Evolutionary conservation across 352 stramenopile genomes (phyloP), one percentile per base, ranked within the genome.

Genomic region (Pythium vanterpoolii): DNA sequence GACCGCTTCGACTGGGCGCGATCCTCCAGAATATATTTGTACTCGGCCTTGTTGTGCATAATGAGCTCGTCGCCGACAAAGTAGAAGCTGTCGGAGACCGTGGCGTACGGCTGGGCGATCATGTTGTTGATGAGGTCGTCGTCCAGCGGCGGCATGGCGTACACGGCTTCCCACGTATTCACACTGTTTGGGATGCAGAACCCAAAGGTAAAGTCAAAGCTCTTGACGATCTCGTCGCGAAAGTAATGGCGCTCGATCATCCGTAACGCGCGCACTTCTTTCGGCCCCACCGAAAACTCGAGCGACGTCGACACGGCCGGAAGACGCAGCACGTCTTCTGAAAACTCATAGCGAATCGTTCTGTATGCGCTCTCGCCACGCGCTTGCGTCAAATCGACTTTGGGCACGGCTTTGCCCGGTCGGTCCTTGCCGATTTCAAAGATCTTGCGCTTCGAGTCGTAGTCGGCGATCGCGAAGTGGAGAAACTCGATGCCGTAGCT

Each of bases 241-340:
- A 98, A 98, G 74, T 98, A 98, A 73, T 98, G 95, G 45, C 96
- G 83, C 70, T 98, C 93, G 59, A 98, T 97, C 96, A 98, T 98
- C 42, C 95, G 79, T 64, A 98, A 92, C 44, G 86, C 87, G 53
- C 83, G 74, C 49, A 98, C 73, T 64, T 96, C 87, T 56, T 95
- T 79, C 4, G 87, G 70, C 0, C 96, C 96, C 16, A 98, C 93
- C 14, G 80, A 83, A 73, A 98, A 98, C 66, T 96, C 90, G 40
- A 98, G 84, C 58, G 89, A 79, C 28, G 89, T 96, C 52, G 83
- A 77, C 56, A 98, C 94, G n/a, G 81, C 68, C 1, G 91, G 91
- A 38, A 97, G 75, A 39, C 89, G 85, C 39, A 98, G 70, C 26
- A 98, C 89, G 57, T 98, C 92, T 57, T 97, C 93, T 3, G 86